Conservation (phyloP, 1,284 basidiomycete species). For the Fomitopsis pinicola region DNA sequence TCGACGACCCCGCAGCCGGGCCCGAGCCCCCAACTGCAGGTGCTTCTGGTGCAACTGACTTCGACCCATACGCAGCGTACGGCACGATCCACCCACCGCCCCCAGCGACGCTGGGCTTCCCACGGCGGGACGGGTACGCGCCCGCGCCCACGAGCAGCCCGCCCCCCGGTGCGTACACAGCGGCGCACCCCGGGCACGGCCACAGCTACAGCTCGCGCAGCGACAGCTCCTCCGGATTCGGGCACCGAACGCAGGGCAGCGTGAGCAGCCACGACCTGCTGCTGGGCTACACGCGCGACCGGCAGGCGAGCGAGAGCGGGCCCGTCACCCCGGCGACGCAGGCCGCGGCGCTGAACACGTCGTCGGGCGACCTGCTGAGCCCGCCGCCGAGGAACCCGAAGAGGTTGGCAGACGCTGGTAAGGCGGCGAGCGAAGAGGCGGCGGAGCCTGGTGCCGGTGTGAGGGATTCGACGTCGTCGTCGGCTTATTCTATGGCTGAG, state of each 20-base stretch:
- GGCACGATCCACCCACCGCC: constrained; percentile 28
- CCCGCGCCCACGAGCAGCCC: constrained; percentile 44
- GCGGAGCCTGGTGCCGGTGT: constrained; percentile 42
- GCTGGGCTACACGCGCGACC: constrained; percentile 35
- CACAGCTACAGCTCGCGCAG: constrained; percentile 23
- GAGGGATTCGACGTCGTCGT: constrained; percentile 21
- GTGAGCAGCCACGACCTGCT: constrained; percentile 64
- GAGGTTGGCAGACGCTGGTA: constrained; percentile 18
- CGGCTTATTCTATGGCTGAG: constrained; percentile 30
- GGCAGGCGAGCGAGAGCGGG: constrained; percentile 19
- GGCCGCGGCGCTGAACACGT: constrained; percentile 10
- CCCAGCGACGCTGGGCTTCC: constrained; percentile 21
- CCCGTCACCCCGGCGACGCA: constrained; percentile 18
- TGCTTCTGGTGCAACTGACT: constrained; percentile 28
- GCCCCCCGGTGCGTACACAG: constrained; percentile 28
- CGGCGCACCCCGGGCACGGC: constrained; percentile 15
- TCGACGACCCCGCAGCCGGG: constrained; percentile 16
- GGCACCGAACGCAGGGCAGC: constrained; percentile 40
- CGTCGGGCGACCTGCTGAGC: constrained; percentile 24
- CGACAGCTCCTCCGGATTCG: constrained; percentile 16
- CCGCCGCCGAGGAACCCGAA: constrained; percentile 44
- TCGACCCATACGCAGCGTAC: constrained; percentile 56
- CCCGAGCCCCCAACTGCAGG: constrained; percentile 19
- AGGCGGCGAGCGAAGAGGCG: constrained; percentile 24
- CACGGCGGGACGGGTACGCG: constrained; percentile 36